phyloP scores from a whole-genome alignment of 345 rosid species.

The Syzygium aromaticum region DNA sequence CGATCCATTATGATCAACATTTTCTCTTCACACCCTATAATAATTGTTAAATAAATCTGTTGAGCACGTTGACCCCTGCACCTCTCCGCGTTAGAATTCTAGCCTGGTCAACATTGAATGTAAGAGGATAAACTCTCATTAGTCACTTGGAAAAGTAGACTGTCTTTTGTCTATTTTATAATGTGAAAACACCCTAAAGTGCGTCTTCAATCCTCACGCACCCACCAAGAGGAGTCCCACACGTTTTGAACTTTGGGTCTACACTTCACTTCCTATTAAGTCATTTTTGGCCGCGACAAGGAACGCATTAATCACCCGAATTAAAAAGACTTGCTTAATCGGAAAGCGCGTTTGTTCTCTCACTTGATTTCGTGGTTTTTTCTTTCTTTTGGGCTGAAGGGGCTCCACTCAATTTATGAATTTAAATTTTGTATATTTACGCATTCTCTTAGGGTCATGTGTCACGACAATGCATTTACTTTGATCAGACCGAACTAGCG shows the following conservation, averaged over 20 bases:
- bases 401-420: neutral
- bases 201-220: neutral
- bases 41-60: neutral
- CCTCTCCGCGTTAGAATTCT: neutral
- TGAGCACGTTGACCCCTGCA: neutral
- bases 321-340: neutral
- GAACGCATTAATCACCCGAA: neutral
- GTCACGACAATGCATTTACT: neutral
- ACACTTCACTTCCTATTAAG: neutral
- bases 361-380: neutral
- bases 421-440: neutral
- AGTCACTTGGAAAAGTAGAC: neutral
- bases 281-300: neutral
- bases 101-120: neutral
- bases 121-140: neutral
- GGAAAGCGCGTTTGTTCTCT: neutral
- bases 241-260: neutral
- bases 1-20: neutral
- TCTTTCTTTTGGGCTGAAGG: neutral
- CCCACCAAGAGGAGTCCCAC: neutral
- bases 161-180: neutral
- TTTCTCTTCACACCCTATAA: neutral
- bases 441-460: neutral
- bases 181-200: neutral
- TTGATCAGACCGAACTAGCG: neutral